These are phyloP conservation scores for Lactarius akahatsu DNA, from an alignment of 768 basidiomycete genomes.

Conservation along the genomic window DNA sequence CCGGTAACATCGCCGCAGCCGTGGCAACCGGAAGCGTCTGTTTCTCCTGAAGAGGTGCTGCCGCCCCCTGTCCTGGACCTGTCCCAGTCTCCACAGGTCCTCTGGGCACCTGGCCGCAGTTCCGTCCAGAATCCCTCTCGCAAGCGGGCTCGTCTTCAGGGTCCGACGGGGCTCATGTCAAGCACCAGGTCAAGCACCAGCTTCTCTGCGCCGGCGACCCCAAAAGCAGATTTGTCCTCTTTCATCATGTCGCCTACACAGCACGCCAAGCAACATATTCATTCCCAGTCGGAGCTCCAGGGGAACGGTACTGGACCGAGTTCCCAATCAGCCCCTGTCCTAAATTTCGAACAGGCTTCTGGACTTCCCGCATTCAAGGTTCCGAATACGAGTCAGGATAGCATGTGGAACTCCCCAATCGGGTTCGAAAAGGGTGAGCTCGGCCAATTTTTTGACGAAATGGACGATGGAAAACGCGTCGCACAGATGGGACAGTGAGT, in stretches of 20 bases:
- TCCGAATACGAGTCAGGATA: slow-evolving; percentile 58
- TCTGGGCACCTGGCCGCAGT: slow-evolving; percentile 22
- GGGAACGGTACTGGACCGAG: slow-evolving; percentile 13
- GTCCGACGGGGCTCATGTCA: slow-evolving; percentile 16
- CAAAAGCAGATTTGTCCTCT: slow-evolving; percentile 22
- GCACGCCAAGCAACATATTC: slow-evolving; percentile 21
- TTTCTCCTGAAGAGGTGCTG: slow-evolving; percentile 20
- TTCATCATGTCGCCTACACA: slow-evolving; percentile 23
- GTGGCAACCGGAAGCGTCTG: slow-evolving; percentile 21
- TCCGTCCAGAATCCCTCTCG: slow-evolving; percentile 18
- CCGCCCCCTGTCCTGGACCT: slow-evolving; percentile 16
- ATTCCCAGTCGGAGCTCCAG: slow-evolving; percentile 16
- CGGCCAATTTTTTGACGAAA: slow-evolving; percentile 61
- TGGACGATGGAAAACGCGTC: slow-evolving; percentile 35
- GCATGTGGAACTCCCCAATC: slow-evolving; percentile 73
- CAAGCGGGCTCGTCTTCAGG: slow-evolving; percentile 25
- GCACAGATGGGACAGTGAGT: slow-evolving; percentile 22
- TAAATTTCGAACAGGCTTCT: slow-evolving; percentile 23
- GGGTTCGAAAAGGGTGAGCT: slow-evolving; percentile 79
- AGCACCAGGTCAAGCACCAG: slow-evolving; percentile 24
- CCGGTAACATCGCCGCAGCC: slow-evolving; percentile 22
- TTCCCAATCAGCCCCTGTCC: slow-evolving; percentile 11
- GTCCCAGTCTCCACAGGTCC: slow-evolving; percentile 20
- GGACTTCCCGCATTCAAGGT: slow-evolving; percentile 31
- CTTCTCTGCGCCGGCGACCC: slow-evolving; percentile 24